Evolutionary conservation across 116 monocot species (phyloP).

Genomic region (Posidonia oceanica): DNA sequence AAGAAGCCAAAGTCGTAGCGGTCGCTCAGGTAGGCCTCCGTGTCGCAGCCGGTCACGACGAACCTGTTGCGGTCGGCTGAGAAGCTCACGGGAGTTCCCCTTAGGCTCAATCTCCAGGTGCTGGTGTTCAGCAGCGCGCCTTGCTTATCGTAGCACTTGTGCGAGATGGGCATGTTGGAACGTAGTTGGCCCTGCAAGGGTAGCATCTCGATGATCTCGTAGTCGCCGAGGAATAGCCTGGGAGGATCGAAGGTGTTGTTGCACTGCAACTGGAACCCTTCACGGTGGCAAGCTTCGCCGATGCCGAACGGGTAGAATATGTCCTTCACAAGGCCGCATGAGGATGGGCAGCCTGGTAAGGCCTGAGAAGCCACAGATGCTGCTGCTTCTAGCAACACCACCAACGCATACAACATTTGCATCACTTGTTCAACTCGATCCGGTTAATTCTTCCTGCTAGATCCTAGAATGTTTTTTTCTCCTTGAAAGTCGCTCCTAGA

Average conservation of each 20-base stretch:
- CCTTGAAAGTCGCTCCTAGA: too few relatives aligned
- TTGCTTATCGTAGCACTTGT: constrained; percentile 8
- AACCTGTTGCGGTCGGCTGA: constrained; percentile 1
- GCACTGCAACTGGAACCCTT: constrained; percentile 11
- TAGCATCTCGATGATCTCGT: neutral
- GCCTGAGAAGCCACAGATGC: neutral
- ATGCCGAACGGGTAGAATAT: constrained; percentile 28
- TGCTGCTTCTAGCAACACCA: neutral
- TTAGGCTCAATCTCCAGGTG: neutral
- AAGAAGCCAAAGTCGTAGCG: neutral
- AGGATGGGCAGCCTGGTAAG: constrained; percentile 5
- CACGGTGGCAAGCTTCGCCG: constrained; percentile 10
- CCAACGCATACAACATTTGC: neutral
- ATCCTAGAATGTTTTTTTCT: too few relatives aligned
- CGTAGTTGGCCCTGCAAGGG: neutral
- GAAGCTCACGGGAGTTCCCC: neutral
- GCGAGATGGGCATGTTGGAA: neutral
- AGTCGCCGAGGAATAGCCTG: neutral
- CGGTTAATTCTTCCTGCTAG: too few relatives aligned
- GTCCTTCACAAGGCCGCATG: constrained; percentile 10
- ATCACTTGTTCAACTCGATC: too few relatives aligned
- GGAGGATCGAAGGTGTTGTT: constrained; percentile 5
- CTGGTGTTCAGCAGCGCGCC: neutral
- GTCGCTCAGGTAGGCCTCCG: constrained; percentile 6
- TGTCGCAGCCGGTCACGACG: constrained; percentile 24